Evolutionary conservation across 495 filamentous ascomycete genomes (phyloP).

Genomic region (Aspergillus campestris): DNA sequence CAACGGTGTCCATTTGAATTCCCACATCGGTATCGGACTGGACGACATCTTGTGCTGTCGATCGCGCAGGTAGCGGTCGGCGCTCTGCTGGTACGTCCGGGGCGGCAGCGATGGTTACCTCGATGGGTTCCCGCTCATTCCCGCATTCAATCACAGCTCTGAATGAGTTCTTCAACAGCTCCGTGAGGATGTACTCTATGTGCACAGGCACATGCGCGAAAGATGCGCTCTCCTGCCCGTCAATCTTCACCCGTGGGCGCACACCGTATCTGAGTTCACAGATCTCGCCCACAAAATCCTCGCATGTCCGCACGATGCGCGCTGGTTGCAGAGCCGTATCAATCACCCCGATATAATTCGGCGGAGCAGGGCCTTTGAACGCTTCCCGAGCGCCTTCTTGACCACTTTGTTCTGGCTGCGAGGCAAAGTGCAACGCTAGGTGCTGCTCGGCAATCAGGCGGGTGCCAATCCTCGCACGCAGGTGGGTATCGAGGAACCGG

Average conservation of each 20-base stretch:
- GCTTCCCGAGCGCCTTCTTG: neutral
- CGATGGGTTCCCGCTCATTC: constrained; percentile 69
- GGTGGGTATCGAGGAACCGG: constrained; percentile 84
- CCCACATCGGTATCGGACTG: constrained; percentile 23
- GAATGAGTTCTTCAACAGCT: constrained; percentile 95
- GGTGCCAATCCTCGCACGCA: constrained; percentile 89
- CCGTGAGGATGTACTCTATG: constrained; percentile 92
- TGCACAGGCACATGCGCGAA: constrained; percentile 94
- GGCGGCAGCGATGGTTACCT: constrained; percentile 85
- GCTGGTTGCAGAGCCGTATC: constrained; percentile 85
- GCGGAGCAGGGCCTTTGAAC: constrained; percentile 41
- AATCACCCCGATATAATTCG: constrained; percentile 89
- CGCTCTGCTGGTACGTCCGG: constrained; percentile 44
- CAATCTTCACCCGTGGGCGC: constrained; percentile 69
- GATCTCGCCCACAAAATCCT: constrained; percentile 85
- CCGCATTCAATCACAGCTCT: constrained; percentile 80
- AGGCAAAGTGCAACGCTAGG: constrained; percentile 82
- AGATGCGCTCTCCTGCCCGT: constrained; percentile 68
- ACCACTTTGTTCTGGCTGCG: constrained; percentile 56
- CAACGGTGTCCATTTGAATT: constrained; percentile 23
- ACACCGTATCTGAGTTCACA: constrained; percentile 95
- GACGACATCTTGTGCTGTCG: constrained; percentile 1
- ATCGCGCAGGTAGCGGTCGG: neutral
- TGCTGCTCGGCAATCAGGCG: constrained; percentile 94
- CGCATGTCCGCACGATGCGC: constrained; percentile 68